Evolutionary conservation across 1,139 yeast species (phyloP), one percentile per base, ranked within the genome.

Genomic region (Saccharomyces hybrid): DNA sequence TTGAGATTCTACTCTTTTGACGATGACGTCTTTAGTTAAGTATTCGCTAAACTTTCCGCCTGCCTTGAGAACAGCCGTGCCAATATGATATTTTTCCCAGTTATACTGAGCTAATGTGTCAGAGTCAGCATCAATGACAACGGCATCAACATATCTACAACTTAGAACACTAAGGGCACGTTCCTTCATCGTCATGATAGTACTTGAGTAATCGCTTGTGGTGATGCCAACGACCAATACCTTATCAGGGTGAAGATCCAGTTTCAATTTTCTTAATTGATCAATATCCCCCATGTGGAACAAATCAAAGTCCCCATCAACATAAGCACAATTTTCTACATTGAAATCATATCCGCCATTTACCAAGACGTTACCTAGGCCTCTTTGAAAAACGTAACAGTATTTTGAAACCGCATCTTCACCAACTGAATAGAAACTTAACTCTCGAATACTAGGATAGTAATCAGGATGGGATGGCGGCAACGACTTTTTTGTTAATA

Each of bases 261-360:
- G 64, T 57, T 69, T 52, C 68, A 84, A 52, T 27, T 56, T 53
- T 11, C 65, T 63, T 28, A 71, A 54, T 13, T 70, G 72, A 55
- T 84, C 87, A 58, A 91, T 88, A 68, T 93, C 97, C 14, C 97
- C 98, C 29, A 96, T 91, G 68, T 90, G 91, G 72, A 93, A 90
- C 58, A 93, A 76, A 70, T 93, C 99, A 73, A 90, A 93, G 1
- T 88, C 88, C 23, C 98, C 98, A 63, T 86, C 90, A 8, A 87
- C 78, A n/a, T 86, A 88, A 54, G 75, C 77, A 11, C 80, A 71
- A 16, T 67, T 66, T 13, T 57, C 50, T 11, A 54, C 51, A 13
- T 57, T 58, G 28, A 64, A 61, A 19, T 57, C 55, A 38, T 53
- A 63, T 53, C 63, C 63, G 48, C 77, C 73, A 54, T 62, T 61